phyloP scores from a whole-genome alignment of 1,284 basidiomycete genomes.

The Uromyces viciae-fabae region DNA sequence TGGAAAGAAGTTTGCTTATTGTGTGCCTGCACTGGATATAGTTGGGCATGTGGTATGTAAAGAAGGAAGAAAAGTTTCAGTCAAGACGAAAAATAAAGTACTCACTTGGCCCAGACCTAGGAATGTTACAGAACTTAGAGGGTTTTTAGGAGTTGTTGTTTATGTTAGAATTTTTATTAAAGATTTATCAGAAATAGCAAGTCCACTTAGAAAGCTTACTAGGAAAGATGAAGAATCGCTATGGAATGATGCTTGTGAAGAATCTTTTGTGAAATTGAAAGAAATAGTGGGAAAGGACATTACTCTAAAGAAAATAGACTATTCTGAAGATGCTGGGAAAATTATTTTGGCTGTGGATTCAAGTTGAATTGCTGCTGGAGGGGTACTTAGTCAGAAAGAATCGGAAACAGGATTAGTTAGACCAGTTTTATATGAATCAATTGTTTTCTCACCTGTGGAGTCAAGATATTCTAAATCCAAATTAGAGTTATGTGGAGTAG shows the following conservation, averaged over 20 bases:
- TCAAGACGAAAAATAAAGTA: constrained; percentile 1
- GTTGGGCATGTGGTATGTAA: background rate
- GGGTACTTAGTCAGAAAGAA: background rate
- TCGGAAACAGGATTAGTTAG: too few relatives aligned
- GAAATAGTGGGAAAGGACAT: background rate
- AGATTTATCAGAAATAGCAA: background rate
- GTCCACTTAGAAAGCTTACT: background rate
- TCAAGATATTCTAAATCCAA: too few relatives aligned
- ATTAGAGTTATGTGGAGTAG: too few relatives aligned
- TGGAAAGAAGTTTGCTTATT: constrained; percentile 1
- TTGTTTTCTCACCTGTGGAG: too few relatives aligned
- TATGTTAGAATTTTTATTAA: constrained; percentile 24
- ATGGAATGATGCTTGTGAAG: background rate
- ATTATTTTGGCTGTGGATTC: background rate
- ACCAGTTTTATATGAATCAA: too few relatives aligned
- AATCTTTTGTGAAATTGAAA: background rate
- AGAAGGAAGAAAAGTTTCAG: background rate
- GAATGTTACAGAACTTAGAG: background rate
- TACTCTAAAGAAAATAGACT: background rate
- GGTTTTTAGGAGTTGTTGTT: background rate
- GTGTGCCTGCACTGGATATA: constrained; percentile 8
- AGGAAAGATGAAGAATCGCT: background rate
- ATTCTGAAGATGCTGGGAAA: background rate
- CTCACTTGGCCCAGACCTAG: background rate
- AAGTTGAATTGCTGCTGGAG: background rate